Base-by-base conservation (phyloP, 306 rosid species). In the Amphicarpaea edgeworthii region DNA sequence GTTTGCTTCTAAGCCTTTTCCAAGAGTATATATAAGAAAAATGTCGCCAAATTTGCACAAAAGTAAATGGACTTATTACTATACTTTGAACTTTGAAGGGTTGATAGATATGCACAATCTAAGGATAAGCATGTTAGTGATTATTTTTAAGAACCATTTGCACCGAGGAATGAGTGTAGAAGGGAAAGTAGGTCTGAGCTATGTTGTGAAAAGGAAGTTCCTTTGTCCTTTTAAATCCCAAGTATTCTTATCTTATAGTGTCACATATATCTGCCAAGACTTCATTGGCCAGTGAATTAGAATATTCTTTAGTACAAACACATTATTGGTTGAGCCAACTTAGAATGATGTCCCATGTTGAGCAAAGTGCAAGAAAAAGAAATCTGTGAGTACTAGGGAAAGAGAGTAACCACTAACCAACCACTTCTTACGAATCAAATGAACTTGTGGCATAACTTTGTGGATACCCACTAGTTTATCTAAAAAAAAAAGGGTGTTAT, bases 231-330 rank as follows among this genome's bases (percentile, higher is more conserved):
- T 63, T 63, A 70, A 61, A 43, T 28, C 45, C 17, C 45, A 47
- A 58, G 19, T 65, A 72, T 34, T 66, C 76, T 67, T 30, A 64
- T 54, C 72, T 77, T 43, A 32, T 46, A 64, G 81, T 81, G 41
- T 58, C 72, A 51, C 4, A 64, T 50, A 54, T 70, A 55, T 64
- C 40, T 82, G 85, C 64, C 82, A 77, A 47, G 42, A 55, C 72
- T 45, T 57, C 57, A 77, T 57, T 77, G 85, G 79, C 72, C 60
- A 34, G 57, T 77, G 70, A 54, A 72, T 65, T 72, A 71, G 82
- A 82, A 77, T 82, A 82, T 82, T 82, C 80, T 82, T 8, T 40
- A 20, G 79, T 82, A 77, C 77, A 68, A 82, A 77, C 12, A 55
- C 65, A 72, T 55, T 10, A 65, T 77, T 77, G 79, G 76, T 37